Evolutionary conservation across 192 early-diverging fungal genomes (phyloP).

Genomic region (Backusella luteola): DNA sequence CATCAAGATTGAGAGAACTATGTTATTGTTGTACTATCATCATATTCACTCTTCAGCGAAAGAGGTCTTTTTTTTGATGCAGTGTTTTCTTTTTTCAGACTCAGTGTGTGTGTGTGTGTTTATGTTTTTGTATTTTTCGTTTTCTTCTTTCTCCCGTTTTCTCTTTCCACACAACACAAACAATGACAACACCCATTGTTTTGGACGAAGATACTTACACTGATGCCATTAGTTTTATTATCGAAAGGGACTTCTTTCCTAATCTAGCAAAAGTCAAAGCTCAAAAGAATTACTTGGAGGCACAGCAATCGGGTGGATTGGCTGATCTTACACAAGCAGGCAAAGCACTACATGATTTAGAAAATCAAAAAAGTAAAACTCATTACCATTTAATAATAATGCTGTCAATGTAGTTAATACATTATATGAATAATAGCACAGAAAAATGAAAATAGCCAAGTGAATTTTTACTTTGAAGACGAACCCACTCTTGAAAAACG

Average conservation of each 20-base stretch:
- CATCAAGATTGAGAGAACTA: too few relatives aligned
- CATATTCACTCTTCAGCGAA: too few relatives aligned
- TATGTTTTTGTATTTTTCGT: too few relatives aligned
- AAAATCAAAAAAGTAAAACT: slow-evolving; percentile 11
- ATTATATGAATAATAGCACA: not conserved
- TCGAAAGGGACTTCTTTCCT: slow-evolving; percentile 84
- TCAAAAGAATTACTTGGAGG: slow-evolving; percentile 56
- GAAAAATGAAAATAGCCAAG: not conserved
- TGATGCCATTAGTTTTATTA: slow-evolving; percentile 70
- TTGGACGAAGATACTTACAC: slow-evolving; percentile 83
- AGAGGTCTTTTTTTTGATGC: too few relatives aligned
- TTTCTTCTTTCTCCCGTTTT: not conserved
- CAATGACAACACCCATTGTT: slow-evolving; percentile 27
- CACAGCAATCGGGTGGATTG: slow-evolving; percentile 44
- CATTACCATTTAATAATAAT: not conserved
- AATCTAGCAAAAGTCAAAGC: slow-evolving; percentile 59
- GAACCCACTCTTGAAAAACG: slow-evolving; percentile 9
- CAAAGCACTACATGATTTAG: slow-evolving; percentile 19
- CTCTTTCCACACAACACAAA: not conserved
- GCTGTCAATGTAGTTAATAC: not conserved
- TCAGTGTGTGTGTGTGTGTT: too few relatives aligned
- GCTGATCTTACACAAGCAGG: slow-evolving; percentile 25
- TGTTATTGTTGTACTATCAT: too few relatives aligned
- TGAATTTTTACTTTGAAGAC: slow-evolving; percentile 24
- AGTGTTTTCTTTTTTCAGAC: too few relatives aligned